These are phyloP conservation scores for Dryas alaskensis DNA, from an alignment of 306 rosid species.

Conservation along the genomic window DNA sequence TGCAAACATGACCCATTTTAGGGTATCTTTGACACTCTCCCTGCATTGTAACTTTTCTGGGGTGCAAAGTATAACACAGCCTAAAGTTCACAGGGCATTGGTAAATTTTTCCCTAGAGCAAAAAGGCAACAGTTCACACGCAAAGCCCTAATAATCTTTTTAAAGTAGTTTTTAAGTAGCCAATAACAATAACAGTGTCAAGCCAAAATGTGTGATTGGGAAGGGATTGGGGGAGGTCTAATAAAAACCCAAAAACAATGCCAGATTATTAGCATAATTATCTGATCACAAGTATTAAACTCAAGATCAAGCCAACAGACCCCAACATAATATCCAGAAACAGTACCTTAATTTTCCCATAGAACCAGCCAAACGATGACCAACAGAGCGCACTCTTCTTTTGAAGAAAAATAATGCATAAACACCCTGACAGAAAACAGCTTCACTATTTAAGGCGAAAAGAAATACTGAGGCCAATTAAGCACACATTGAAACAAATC, in stretches of 20 bases:
- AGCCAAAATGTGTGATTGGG: not conserved
- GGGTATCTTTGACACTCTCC: too few relatives aligned
- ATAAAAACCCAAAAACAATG: not conserved
- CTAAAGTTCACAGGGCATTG: too few relatives aligned
- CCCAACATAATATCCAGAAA: constrained; percentile 3
- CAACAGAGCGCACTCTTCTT: constrained; percentile 90
- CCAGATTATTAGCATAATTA: not conserved
- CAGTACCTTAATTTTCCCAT: constrained; percentile 87
- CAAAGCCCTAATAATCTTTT: not conserved
- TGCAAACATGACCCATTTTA: too few relatives aligned
- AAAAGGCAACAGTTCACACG: not conserved
- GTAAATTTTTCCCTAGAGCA: too few relatives aligned
- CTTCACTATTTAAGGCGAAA: constrained; percentile 19
- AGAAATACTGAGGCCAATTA: not conserved
- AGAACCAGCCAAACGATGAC: constrained; percentile 82
- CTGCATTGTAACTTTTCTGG: too few relatives aligned
- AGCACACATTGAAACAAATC: constrained; percentile 9
- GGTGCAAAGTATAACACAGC: too few relatives aligned
- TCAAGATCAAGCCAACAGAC: not conserved
- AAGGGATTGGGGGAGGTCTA: not conserved
- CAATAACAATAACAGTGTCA: not conserved
- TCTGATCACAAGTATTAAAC: not conserved
- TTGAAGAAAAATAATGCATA: constrained; percentile 88
- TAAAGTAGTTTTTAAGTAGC: not conserved
- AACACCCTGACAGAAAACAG: constrained; percentile 64